Base-by-base conservation (phyloP, 306 rosid genomes). In the Dalbergia cochinchinensis region DNA sequence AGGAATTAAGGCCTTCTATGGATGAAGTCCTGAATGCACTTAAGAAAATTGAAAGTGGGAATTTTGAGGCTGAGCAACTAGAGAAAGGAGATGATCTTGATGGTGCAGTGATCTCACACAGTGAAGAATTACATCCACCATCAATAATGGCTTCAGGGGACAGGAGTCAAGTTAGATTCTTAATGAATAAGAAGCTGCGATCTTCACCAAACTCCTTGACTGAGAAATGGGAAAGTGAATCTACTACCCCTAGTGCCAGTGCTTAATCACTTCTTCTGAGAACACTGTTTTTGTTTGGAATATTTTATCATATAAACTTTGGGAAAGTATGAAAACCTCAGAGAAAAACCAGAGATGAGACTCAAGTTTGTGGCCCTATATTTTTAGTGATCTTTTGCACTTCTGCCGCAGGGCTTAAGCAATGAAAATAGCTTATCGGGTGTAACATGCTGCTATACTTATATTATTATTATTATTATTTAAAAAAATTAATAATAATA, bases 1-100 rank as follows among this genome's bases (percentile, higher is more conserved):
- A 77, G 83, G 92, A 88, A 35, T 60, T 85, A 33, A 90, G 98
- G 74, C 97, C 98, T 71, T 82, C 89, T 33, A 92, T 90, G 96
- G 87, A 83, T 47, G 86, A 86, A 77, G 89, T 91, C 4, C 31
- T 90, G 81, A 80, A 83, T 64, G 61, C 68, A 6, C 88, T 91
- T 67, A 80, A 77, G 83, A 81, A 44, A 11, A 88, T 89, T 44
- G 83, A 74, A 48, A 74, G 79, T 63, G 76, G 84, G 51, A 80
- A 73, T 0, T 79, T 80, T 48, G 86, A 72, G 54, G 15, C 63
- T 60, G 77, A 71, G 67, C 47, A 79, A 70, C 39, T 42, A 7
- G 79, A 78, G 55, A 61, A 16, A 26, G 75, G 42, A 77, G 18
- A 18, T 54, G 64, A 77, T 70, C 13, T 15, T 48, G 64, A 77